Percentiles rank a stretch among this genome's conserved stretches.
Evolutionary conservation across 2,329 filamentous ascomycete species (phyloP).

Genomic region (Rosellinia necatrix): DNA sequence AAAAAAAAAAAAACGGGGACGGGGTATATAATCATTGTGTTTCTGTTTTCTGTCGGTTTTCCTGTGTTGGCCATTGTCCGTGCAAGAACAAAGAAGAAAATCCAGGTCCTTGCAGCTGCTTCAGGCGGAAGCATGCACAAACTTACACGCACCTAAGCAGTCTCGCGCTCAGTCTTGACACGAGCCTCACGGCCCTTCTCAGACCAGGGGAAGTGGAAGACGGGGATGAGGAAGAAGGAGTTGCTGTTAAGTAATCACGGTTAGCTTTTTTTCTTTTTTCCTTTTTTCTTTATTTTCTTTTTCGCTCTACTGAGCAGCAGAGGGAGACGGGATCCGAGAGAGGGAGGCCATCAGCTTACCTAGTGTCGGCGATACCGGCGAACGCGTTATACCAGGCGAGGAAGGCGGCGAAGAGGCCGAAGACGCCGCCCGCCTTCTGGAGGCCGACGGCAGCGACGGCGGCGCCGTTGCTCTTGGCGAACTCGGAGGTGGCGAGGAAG

Average conservation of each 20-base stretch:
- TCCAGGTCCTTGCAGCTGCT: no score
- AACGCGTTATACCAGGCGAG: slow-evolving; percentile 87
- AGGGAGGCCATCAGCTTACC: no score
- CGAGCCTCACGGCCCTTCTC: slow-evolving; percentile 70
- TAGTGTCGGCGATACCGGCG: slow-evolving; percentile 76
- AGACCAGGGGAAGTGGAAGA: slow-evolving; percentile 95
- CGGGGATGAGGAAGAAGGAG: slow-evolving; percentile 88
- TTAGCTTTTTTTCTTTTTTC: slow-evolving; percentile 15
- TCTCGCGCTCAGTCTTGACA: slow-evolving; percentile 53
- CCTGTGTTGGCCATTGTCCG: not conserved
- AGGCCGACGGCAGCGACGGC: slow-evolving; percentile 51
- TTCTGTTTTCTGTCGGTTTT: not conserved
- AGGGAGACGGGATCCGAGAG: no score
- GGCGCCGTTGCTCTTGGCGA: slow-evolving; percentile 57
- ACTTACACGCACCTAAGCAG: slow-evolving; percentile 35
- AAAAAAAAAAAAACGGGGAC: no score
- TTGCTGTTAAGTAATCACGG: slow-evolving; percentile 59
- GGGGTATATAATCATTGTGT: no score
- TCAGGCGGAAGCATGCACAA: no score
- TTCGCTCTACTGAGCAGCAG: no score
- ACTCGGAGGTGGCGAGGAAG: slow-evolving; percentile 69
- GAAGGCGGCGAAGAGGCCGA: slow-evolving; percentile 81
- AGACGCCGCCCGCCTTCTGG: slow-evolving; percentile 74
- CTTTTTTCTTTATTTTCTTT: no score
- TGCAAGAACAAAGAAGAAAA: not conserved